Percentiles rank a stretch among this genome's conserved stretches.
These are phyloP conservation scores for Neurospora intermedia DNA, from an alignment of 495 filamentous ascomycete genomes.

Conservation along the genomic window DNA sequence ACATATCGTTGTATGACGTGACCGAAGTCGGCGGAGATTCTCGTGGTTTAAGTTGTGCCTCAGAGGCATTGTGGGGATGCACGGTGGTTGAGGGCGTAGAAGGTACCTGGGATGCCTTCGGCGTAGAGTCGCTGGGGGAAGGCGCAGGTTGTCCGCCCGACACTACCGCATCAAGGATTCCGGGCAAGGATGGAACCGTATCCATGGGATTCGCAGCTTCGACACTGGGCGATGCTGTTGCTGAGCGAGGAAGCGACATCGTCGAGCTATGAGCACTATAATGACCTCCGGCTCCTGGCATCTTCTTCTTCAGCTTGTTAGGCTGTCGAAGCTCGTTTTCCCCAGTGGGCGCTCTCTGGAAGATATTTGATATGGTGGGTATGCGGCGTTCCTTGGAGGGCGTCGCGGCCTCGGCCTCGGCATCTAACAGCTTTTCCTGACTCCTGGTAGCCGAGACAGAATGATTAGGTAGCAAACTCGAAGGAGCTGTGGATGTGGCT, in stretches of 20 bases:
- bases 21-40: conserved; percentile 58
- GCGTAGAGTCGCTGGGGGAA: conserved; percentile 25
- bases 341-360: conserved; percentile 53
- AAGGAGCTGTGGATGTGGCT: conserved; percentile 5
- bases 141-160: conserved; percentile 11
- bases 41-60: conserved; percentile 49
- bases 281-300: conserved; percentile 59
- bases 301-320: conserved; percentile 80
- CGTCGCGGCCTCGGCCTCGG: conserved; percentile 40
- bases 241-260: conserved; percentile 50
- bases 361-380: conserved; percentile 53
- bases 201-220: conserved; percentile 31
- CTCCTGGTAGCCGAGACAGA: conserved; percentile 27
- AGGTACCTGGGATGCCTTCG: conserved; percentile 23
- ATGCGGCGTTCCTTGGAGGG: conserved; percentile 61
- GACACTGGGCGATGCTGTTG: conserved; percentile 24
- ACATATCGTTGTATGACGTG: conserved; percentile 67
- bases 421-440: conserved; percentile 37
- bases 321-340: conserved; percentile 58
- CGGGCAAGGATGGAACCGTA: conserved; percentile 16
- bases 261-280: conserved; percentile 80
- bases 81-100: conserved; percentile 14
- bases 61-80: conserved; percentile 24
- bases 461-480: conserved; percentile 5
- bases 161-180: conserved; percentile 13